phyloP scores from a whole-genome alignment of 768 basidiomycete genomes.

The Boletus rufocinnamomeus region DNA sequence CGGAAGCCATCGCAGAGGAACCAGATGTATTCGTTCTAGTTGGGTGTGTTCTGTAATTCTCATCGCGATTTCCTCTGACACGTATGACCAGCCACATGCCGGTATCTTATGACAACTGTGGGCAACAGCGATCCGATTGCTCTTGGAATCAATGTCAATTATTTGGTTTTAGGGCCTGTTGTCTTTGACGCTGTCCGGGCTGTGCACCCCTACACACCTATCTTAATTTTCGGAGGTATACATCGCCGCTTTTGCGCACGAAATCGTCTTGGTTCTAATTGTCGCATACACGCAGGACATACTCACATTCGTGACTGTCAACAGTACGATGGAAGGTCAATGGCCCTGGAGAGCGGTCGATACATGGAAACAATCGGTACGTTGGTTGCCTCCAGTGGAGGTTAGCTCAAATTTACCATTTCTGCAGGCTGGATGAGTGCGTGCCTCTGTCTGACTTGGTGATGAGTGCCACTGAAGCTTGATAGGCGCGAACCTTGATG shows the following conservation, averaged over 20 bases:
- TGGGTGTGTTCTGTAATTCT: slow-evolving; percentile 44
- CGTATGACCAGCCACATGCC: slow-evolving; percentile 75
- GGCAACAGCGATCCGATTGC: slow-evolving; percentile 16
- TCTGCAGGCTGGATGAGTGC: slow-evolving; percentile 61
- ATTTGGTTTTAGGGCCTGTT: slow-evolving; percentile 52
- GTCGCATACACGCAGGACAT: slow-evolving; percentile 48
- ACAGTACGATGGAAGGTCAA: slow-evolving; percentile 25
- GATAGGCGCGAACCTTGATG: slow-evolving; percentile 51
- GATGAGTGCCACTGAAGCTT: background rate
- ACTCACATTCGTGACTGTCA: slow-evolving; percentile 34
- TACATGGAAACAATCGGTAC: slow-evolving; percentile 92
- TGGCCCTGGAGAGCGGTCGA: slow-evolving; percentile 73
- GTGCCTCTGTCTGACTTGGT: slow-evolving; percentile 14
- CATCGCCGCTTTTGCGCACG: background rate
- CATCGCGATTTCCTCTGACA: background rate
- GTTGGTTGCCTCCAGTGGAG: slow-evolving; percentile 10
- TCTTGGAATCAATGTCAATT: background rate
- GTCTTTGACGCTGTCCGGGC: slow-evolving; percentile 75
- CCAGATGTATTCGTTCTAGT: slow-evolving; percentile 82
- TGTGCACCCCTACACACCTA: slow-evolving; percentile 73
- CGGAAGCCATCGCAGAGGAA: slow-evolving; percentile 72
- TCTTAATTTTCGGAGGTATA: slow-evolving; percentile 77
- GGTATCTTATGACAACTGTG: slow-evolving; percentile 66
- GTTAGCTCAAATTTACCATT: background rate
- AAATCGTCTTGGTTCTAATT: background rate